Conservation (phyloP, 805 yeast genomes). For the Starmerella sirachaensis region DNA sequence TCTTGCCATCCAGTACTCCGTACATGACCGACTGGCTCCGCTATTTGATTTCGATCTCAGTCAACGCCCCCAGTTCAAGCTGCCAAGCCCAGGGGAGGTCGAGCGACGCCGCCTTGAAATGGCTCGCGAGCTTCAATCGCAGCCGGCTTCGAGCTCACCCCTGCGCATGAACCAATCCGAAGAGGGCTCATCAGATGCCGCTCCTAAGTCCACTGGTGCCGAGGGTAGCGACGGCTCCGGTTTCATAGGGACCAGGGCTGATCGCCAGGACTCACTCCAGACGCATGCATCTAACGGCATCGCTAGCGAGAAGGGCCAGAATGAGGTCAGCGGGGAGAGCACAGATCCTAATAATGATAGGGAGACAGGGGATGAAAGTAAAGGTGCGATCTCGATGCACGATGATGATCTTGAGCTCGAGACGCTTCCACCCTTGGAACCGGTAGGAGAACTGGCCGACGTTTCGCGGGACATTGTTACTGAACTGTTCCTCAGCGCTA, state of each 20-base stretch:
- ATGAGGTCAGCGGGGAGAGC: no score
- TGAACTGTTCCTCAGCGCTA: conserved; percentile 22
- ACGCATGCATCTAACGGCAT: no score
- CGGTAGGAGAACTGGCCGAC: conserved; percentile 12
- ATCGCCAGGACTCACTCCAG: conserved; percentile 4
- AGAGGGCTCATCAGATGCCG: conserved; percentile 2
- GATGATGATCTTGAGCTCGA: no score
- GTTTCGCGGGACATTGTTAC: conserved; percentile 17
- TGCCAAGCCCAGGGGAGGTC: conserved; percentile 41
- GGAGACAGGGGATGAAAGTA: no score
- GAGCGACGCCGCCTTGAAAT: conserved; percentile 26
- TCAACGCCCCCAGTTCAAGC: conserved; percentile 28
- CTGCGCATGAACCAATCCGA: not conserved
- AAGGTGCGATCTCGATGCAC: no score
- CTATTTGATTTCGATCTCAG: conserved; percentile 36
- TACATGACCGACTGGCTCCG: conserved; percentile 41
- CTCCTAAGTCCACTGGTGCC: conserved; percentile 2
- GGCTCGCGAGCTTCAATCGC: conserved; percentile 1
- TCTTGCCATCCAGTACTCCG: conserved; percentile 50
- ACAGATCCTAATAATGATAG: no score
- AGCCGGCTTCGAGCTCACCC: not conserved
- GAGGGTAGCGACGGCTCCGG: conserved; percentile 1
- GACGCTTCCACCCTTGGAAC: conserved; percentile 19
- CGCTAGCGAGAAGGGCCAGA: no score
- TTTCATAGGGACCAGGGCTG: not conserved